Evolutionary conservation across 2,329 filamentous ascomycete species (phyloP).

Genomic region (Beauveria rudraprayagi): DNA sequence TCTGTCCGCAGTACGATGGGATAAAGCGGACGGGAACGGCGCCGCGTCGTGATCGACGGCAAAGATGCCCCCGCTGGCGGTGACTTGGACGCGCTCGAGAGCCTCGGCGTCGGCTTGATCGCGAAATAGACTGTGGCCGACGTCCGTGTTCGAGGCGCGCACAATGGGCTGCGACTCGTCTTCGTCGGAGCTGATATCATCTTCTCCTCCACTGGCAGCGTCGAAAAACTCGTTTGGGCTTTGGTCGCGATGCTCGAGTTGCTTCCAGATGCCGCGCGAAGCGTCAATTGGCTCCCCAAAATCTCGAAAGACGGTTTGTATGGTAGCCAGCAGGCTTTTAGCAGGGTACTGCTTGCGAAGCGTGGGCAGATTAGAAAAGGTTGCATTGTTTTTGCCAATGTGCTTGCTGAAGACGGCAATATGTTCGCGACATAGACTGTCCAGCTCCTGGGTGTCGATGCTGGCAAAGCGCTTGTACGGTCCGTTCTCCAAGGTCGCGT

Average conservation of each 20-base stretch:
- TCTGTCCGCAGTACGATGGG: too few relatives aligned
- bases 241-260: not conserved
- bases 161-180: conserved; percentile 12
- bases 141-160: not conserved
- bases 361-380: not conserved
- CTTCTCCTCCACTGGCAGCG: conserved; percentile 11
- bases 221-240: not conserved
- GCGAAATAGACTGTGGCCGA: not conserved
- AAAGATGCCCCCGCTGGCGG: not conserved
- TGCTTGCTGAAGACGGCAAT: not conserved
- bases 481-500: not conserved
- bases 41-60: not conserved
- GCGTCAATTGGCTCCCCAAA: not conserved
- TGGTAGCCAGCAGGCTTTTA: not conserved
- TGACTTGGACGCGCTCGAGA: not conserved
- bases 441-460: not conserved
- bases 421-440: not conserved
- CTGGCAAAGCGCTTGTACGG: not conserved
- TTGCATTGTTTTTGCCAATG: not conserved
- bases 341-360: not conserved
- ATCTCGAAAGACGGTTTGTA: not conserved
- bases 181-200: conserved; percentile 16
- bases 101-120: not conserved
- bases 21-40: not conserved
- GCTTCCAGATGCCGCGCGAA: not conserved